Evolutionary conservation across 495 filamentous ascomycete species (phyloP).

Genomic region (Xylaria grammica): DNA sequence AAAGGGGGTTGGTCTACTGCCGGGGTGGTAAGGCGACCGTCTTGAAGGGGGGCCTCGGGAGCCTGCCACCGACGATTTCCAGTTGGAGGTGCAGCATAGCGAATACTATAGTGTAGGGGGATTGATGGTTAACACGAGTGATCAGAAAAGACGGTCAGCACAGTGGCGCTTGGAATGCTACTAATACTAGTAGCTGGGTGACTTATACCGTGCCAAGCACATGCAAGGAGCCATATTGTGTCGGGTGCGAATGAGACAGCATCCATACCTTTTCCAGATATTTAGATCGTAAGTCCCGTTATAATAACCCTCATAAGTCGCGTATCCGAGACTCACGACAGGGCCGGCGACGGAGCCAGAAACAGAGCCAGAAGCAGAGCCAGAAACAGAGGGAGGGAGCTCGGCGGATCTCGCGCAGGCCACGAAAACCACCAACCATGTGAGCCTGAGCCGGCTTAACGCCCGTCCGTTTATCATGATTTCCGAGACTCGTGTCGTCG

Average conservation of each 20-base stretch:
- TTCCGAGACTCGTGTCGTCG: not conserved
- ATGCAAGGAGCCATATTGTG: not conserved
- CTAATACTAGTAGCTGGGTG: not conserved
- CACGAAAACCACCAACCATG: not conserved
- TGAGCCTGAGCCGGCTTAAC: not conserved
- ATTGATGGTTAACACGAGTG: slow-evolving; percentile 12
- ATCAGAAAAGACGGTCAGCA: not conserved
- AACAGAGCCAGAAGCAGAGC: slow-evolving; percentile 13
- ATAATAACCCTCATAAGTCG: slow-evolving; percentile 44
- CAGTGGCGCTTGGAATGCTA: not conserved
- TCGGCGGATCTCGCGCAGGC: slow-evolving; percentile 1
- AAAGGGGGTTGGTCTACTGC: slow-evolving; percentile 37
- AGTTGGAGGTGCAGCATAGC: slow-evolving; percentile 43
- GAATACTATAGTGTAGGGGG: slow-evolving; percentile 29
- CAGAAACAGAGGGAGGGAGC: slow-evolving; percentile 4
- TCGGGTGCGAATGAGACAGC: not conserved
- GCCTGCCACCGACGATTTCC: slow-evolving; percentile 39
- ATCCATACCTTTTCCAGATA: slow-evolving; percentile 45
- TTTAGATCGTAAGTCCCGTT: slow-evolving; percentile 42
- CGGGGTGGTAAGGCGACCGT: slow-evolving; percentile 22
- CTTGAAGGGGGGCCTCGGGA: slow-evolving; percentile 32
- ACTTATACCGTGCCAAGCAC: not conserved
- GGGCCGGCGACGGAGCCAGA: slow-evolving; percentile 22
- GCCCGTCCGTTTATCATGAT: not conserved
- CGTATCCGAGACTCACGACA: slow-evolving; percentile 46